Evolutionary conservation across 805 yeast genomes (phyloP).

Genomic region (Yarrowia sp.): DNA sequence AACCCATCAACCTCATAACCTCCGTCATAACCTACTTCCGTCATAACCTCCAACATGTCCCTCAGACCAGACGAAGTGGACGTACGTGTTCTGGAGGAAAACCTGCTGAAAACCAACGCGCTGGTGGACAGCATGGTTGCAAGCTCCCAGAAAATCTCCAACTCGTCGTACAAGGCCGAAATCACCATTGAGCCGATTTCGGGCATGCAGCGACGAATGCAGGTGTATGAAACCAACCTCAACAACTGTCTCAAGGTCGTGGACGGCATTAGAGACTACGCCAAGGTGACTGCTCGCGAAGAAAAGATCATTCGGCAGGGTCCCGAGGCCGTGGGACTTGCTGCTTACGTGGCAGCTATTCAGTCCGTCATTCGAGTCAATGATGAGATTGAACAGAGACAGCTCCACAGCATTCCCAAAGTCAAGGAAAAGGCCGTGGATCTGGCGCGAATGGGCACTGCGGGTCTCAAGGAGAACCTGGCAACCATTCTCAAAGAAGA

Average conservation of each 20-base stretch:
- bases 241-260: constrained; percentile 33
- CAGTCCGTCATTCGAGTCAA: constrained; percentile 31
- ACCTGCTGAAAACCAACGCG: constrained; percentile 55
- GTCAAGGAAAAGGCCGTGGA: constrained; percentile 57
- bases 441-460: constrained; percentile 55
- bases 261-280: constrained; percentile 40
- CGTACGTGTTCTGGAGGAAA: constrained; percentile 74
- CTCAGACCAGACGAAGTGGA: constrained; percentile 42
- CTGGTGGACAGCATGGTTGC: constrained; percentile 54
- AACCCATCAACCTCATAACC: no score
- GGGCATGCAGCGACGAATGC: constrained; percentile 55
- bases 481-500: constrained; percentile 43
- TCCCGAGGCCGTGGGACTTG: constrained; percentile 32
- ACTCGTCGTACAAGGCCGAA: constrained; percentile 54
- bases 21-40: no score
- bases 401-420: constrained; percentile 52
- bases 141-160: constrained; percentile 53
- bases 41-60: background rate
- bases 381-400: constrained; percentile 31
- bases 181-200: constrained; percentile 68
- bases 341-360: constrained; percentile 32
- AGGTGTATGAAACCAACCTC: constrained; percentile 50
- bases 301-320: constrained; percentile 38
- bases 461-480: constrained; percentile 51
- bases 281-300: constrained; percentile 44